These are phyloP conservation scores for Bryoerythrophyllum caledonicum DNA, from an alignment of 225 moss, liverwort and hornwort species.

Conservation along the genomic window DNA sequence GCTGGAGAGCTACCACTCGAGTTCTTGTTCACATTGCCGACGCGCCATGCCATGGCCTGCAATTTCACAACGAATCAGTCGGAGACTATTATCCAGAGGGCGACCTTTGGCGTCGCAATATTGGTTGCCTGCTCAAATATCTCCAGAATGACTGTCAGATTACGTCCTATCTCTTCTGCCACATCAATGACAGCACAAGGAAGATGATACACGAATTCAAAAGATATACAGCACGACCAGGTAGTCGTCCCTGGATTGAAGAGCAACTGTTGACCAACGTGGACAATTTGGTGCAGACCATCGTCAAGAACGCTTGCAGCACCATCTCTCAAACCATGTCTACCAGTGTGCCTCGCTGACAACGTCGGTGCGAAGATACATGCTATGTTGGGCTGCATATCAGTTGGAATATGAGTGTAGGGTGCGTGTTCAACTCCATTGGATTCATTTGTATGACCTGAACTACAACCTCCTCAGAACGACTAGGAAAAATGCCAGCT, in stretches of 20 bases:
- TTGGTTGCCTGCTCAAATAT: background rate
- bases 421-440: too few relatives aligned
- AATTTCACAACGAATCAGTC: background rate
- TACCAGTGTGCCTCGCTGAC: background rate
- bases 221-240: background rate
- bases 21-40: background rate
- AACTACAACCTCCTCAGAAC: too few relatives aligned
- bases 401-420: too few relatives aligned
- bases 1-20: constrained; percentile 1
- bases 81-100: background rate
- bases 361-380: background rate
- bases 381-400: too few relatives aligned
- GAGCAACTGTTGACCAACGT: background rate
- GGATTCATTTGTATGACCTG: too few relatives aligned
- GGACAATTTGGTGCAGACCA: constrained; percentile 1
- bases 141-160: background rate
- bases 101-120: background rate
- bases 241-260: background rate
- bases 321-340: constrained; percentile 1
- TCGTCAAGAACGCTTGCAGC: background rate
- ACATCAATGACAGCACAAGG: background rate
- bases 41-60: constrained; percentile 1
- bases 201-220: constrained; percentile 4
- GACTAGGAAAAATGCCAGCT: too few relatives aligned
- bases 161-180: constrained; percentile 5